Evolutionary conservation across 805 yeast species (phyloP).

Genomic region (Debaryomyces castellii): DNA sequence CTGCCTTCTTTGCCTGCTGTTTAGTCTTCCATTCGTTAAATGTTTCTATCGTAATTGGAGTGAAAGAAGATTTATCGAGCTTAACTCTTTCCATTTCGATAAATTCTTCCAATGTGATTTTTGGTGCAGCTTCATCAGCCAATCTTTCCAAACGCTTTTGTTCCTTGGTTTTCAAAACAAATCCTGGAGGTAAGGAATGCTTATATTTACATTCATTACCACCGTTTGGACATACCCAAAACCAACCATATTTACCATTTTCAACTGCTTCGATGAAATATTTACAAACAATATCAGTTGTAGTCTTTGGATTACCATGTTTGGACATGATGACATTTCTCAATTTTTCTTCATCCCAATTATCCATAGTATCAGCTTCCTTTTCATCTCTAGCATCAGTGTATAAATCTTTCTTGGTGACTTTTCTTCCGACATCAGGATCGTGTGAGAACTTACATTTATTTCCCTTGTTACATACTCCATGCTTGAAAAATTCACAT

Average conservation of each 20-base stretch:
- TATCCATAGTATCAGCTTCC: slow-evolving; percentile 87
- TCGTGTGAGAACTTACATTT: slow-evolving; percentile 95
- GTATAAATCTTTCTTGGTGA: slow-evolving; percentile 87
- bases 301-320: slow-evolving; percentile 91
- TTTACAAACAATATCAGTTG: slow-evolving; percentile 94
- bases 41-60: slow-evolving; percentile 83
- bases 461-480: slow-evolving; percentile 82
- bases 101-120: slow-evolving; percentile 93
- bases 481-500: slow-evolving; percentile 84
- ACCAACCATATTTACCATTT: slow-evolving; percentile 97
- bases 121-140: slow-evolving; percentile 81
- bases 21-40: slow-evolving; percentile 81
- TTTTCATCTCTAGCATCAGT: slow-evolving; percentile 79
- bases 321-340: slow-evolving; percentile 82
- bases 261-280: slow-evolving; percentile 95
- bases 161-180: slow-evolving; percentile 94
- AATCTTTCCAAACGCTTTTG: slow-evolving; percentile 85
- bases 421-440: slow-evolving; percentile 78
- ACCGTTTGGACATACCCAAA: slow-evolving; percentile 96
- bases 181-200: slow-evolving; percentile 96
- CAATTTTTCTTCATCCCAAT: slow-evolving; percentile 96
- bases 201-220: slow-evolving; percentile 91
- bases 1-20: slow-evolving; percentile 58
- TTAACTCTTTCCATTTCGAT: slow-evolving; percentile 89
- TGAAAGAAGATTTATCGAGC: slow-evolving; percentile 69